These are phyloP conservation scores for Penicillium freii DNA, from an alignment of 2,329 filamentous ascomycete genomes.

Conservation along the genomic window DNA sequence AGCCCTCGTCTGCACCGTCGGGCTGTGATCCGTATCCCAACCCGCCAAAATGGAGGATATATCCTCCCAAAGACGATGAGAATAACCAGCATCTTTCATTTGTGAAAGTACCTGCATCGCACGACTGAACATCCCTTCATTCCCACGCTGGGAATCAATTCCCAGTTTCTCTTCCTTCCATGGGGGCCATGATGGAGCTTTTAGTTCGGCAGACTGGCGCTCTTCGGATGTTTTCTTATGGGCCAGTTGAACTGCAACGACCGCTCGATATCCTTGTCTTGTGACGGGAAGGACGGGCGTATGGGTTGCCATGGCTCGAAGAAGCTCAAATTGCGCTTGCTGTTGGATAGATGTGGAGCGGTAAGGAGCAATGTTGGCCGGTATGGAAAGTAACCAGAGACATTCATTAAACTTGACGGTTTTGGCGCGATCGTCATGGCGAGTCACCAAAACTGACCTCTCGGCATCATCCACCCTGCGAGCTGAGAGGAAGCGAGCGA, in stretches of 20 bases:
- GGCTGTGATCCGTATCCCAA: conserved; percentile 63
- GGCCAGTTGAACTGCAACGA: conserved; percentile 57
- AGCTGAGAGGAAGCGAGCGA: conserved; percentile 35
- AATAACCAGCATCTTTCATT: conserved; percentile 62
- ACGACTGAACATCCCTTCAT: conserved; percentile 56
- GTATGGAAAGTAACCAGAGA: conserved; percentile 50
- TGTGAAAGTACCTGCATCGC: conserved; percentile 55
- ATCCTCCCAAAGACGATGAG: conserved; percentile 51
- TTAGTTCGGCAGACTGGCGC: conserved; percentile 57
- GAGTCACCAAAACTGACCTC: conserved; percentile 2
- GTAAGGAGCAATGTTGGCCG: conserved; percentile 51
- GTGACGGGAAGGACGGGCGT: conserved; percentile 56
- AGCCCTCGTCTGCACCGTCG: conserved; percentile 60
- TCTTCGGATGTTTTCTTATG: conserved; percentile 57
- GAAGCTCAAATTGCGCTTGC: conserved; percentile 56
- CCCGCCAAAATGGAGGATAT: conserved; percentile 56
- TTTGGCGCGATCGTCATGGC: conserved; percentile 26
- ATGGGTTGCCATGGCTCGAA: conserved; percentile 57
- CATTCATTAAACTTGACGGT: conserved; percentile 50
- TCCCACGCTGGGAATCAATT: conserved; percentile 58
- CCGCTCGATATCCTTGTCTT: conserved; percentile 56
- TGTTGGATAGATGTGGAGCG: conserved; percentile 51
- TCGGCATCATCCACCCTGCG: conserved; percentile 2
- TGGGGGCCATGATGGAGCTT: conserved; percentile 62
- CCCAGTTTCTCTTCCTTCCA: conserved; percentile 63